Percentiles rank a stretch among this genome's conserved stretches.
These are phyloP conservation scores for Drechslerella stenobrocha DNA, from an alignment of 2,329 filamentous ascomycete genomes.

Conservation along the genomic window DNA sequence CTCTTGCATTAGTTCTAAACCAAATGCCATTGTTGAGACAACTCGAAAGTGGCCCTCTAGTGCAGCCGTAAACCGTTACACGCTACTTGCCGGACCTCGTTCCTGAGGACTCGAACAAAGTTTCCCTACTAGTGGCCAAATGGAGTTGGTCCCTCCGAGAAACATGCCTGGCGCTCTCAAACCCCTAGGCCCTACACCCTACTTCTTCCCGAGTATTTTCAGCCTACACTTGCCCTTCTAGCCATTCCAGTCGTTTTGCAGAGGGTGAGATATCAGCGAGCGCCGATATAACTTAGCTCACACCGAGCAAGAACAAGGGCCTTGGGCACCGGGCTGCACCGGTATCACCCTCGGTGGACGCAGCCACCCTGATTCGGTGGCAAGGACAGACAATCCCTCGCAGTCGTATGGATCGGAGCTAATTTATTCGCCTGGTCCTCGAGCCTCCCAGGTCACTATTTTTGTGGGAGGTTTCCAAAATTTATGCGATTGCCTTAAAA, in stretches of 20 bases:
- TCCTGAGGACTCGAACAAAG: constrained; percentile 1
- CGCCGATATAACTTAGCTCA: constrained; percentile 1
- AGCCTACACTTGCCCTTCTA: background rate
- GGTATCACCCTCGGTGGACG: constrained; percentile 19
- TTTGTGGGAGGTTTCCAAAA: constrained; percentile 45
- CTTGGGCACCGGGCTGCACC: constrained; percentile 29
- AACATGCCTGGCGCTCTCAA: background rate
- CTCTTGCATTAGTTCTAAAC: constrained; percentile 43
- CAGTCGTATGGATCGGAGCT: too few relatives aligned
- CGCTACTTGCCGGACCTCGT: constrained; percentile 36
- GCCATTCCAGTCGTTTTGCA: background rate
- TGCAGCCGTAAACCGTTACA: constrained; percentile 47
- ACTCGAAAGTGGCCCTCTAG: constrained; percentile 37
- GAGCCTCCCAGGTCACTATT: constrained; percentile 24
- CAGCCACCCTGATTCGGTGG: too few relatives aligned
- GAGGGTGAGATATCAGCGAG: constrained; percentile 3
- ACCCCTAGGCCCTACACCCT: background rate
- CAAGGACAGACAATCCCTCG: too few relatives aligned
- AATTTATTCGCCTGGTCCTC: constrained; percentile 21
- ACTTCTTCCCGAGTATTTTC: background rate
- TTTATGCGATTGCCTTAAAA: constrained; percentile 43
- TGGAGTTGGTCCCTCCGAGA: background rate
- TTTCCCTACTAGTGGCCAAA: background rate
- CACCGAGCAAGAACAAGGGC: constrained; percentile 12
- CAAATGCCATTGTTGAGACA: constrained; percentile 35